Base-by-base conservation (phyloP, 192 early-diverging fungal genomes). In the Podochytrium sp. region DNA sequence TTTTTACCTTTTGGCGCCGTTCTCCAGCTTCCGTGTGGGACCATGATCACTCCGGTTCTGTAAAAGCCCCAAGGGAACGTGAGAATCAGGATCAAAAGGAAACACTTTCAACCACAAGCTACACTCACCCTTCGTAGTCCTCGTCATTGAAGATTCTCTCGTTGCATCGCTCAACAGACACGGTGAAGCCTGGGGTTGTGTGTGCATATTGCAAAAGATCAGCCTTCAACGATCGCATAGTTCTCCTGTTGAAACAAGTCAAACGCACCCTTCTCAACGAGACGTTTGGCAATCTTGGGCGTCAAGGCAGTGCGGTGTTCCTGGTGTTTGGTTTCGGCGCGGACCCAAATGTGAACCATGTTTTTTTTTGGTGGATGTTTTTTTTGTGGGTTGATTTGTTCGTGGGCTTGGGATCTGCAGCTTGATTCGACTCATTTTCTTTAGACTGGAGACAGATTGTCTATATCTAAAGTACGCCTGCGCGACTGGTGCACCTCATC, bases 251-350 rank as follows among this genome's bases (percentile, higher is more conserved):
- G 29, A 16, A 64, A 32, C 30, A 41, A n/a, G n/a, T n/a, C n/a
- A n/a, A 35, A 65, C 3, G 1, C 67, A 87, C 87, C 90, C 47
- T 86, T 81, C 35, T 85, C 90, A 56, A 98, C 78, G 25, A 99
- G 87, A 71, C 81, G 87, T 83, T 93, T 91, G 85, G 88, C 89
- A 58, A 89, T 89, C 32, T 84, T 83, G 18, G 97, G 97, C 32
- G 97, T 96, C 73, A 99, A 83, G 39, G 93, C 94, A 40, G 95
- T 92, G 61, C 97, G 88, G 82, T 93, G 92, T 86, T 99, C 97
- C 82, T 95, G 93, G 34, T 91, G 87, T 90, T 99, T 99, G 74
- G 96, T 99, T 82, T 99, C 97, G 51, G 96, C 95, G 75, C 97
- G 92, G 64, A 99, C 90, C 96, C 96, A 98, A 18, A 85, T 78